phyloP scores from a whole-genome alignment of 768 basidiomycete genomes.

The Trametes elegans region DNA sequence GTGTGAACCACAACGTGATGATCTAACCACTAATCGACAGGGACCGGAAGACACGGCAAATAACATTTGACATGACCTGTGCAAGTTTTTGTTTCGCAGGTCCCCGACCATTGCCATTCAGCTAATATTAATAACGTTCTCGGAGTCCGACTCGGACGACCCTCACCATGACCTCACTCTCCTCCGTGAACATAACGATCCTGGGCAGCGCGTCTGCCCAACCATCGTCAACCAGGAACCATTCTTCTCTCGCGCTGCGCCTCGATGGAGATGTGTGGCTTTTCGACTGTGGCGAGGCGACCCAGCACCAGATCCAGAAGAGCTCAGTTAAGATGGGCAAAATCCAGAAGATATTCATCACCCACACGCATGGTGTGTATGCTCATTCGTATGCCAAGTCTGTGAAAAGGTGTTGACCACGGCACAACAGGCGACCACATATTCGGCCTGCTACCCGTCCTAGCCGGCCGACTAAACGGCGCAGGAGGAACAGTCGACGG shows the following conservation, averaged over 20 bases:
- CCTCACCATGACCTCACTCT: slow-evolving; percentile 10
- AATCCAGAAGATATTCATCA: slow-evolving; percentile 82
- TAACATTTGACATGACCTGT: background rate
- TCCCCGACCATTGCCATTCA: background rate
- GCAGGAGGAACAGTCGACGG: slow-evolving; percentile 63
- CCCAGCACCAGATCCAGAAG: slow-evolving; percentile 74
- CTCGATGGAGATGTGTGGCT: slow-evolving; percentile 74
- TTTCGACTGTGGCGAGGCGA: slow-evolving; percentile 85
- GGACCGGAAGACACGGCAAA: background rate
- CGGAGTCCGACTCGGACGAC: background rate
- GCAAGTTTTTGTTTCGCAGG: background rate
- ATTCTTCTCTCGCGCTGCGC: slow-evolving; percentile 69
- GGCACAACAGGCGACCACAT: slow-evolving; percentile 75
- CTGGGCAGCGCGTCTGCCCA: slow-evolving; percentile 81
- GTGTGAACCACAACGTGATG: slow-evolving; percentile 20
- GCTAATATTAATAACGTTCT: background rate
- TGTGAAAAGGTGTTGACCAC: background rate
- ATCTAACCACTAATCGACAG: slow-evolving; percentile 20
- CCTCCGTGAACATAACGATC: slow-evolving; percentile 59
- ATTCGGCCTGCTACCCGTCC: slow-evolving; percentile 67
- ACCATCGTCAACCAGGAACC: slow-evolving; percentile 76
- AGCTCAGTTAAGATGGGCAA: slow-evolving; percentile 74
- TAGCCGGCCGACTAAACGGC: slow-evolving; percentile 71
- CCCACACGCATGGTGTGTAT: slow-evolving; percentile 78
- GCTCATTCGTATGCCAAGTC: background rate